phyloP scores from a whole-genome alignment of 441 rosid species.

The Arabidopsis lyrata region DNA sequence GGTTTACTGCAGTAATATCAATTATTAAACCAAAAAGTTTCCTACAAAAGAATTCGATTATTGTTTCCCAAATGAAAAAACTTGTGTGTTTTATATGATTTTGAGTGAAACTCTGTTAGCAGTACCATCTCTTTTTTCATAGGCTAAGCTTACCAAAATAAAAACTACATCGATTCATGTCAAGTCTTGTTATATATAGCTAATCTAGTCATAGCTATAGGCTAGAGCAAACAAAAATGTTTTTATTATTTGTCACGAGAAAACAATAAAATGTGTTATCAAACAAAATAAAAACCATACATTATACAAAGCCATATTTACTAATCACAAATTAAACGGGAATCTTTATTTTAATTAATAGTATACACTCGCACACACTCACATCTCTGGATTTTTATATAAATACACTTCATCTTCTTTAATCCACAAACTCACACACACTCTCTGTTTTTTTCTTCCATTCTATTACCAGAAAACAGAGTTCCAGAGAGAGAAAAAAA shows the following conservation, averaged over 20 bases:
- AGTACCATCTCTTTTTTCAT: not conserved
- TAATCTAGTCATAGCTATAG: slow-evolving; percentile 26
- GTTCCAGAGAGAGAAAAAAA: not conserved
- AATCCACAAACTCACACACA: slow-evolving; percentile 38
- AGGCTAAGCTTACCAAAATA: not conserved
- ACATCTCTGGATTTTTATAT: slow-evolving; percentile 38
- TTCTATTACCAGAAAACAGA: not conserved
- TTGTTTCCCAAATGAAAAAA: not conserved
- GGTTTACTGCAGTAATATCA: not conserved
- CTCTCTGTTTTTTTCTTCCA: slow-evolving; percentile 14
- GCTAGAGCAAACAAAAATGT: slow-evolving; percentile 25
- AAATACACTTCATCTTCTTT: slow-evolving; percentile 44
- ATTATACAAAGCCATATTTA: slow-evolving; percentile 13
- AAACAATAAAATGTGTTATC: slow-evolving; percentile 31
- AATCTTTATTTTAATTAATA: slow-evolving; percentile 26
- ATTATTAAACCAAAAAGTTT: slow-evolving; percentile 6
- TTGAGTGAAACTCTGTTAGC: slow-evolving; percentile 5
- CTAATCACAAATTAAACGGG: slow-evolving; percentile 19
- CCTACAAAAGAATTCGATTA: not conserved
- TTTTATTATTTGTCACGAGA: slow-evolving; percentile 43
- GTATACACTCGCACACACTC: not conserved
- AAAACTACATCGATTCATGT: slow-evolving; percentile 27
- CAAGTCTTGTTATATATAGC: slow-evolving; percentile 29
- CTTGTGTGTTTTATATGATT: not conserved
- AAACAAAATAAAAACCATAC: slow-evolving; percentile 15